Evolutionary conservation across 352 stramenopile genomes (phyloP), one percentile per base, ranked within the genome.

Genomic region (Phytophthora crassamura): DNA sequence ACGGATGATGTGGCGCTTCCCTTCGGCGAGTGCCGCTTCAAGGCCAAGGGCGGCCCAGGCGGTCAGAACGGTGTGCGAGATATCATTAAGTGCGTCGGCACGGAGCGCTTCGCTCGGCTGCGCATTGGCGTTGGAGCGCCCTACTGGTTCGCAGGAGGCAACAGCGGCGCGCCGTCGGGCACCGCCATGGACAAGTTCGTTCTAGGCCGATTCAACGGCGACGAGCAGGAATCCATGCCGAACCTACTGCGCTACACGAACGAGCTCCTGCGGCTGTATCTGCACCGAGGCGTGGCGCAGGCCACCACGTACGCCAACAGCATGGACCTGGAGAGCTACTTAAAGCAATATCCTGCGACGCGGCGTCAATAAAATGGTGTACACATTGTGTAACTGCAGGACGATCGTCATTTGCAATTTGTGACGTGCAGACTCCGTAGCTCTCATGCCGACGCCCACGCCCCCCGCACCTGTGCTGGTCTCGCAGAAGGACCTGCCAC

Each of bases 161-260:
- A 84, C 38, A 90, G 67, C 6, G 84, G 86, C 4, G 84, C 88
- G 0, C 86, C 86, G 5, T 72, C 88, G 0, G 86, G 86, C n/a
- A 91, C 86, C 4, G 83, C 84, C 14, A 91, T 96, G 70, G 83
- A 93, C 76, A 91, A 90, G 60, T 94, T 82, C 33, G 88, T 96
- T 18, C 70, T 96, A 10, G 82, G 64, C 32, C 80, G 83, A 9
- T 96, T 96, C 55, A 83, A 89, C 36, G 73, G 82, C 3, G 77
- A 94, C 56, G 88, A 96, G 46, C 84, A 93, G 46, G 86, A 94
- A n/a, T 65, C 76, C 15, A 79, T 94, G 71, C 64, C 70, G 0
- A 57, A 79, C 22, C 74, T 96, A 14, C 50, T 95, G 11, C 56
- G 64, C 33, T 95, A 92, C 59, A 77, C 82, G 16, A 82, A 88